These are phyloP conservation scores for Neurospora sp. DNA, from an alignment of 495 filamentous ascomycete genomes.

Conservation along the genomic window DNA sequence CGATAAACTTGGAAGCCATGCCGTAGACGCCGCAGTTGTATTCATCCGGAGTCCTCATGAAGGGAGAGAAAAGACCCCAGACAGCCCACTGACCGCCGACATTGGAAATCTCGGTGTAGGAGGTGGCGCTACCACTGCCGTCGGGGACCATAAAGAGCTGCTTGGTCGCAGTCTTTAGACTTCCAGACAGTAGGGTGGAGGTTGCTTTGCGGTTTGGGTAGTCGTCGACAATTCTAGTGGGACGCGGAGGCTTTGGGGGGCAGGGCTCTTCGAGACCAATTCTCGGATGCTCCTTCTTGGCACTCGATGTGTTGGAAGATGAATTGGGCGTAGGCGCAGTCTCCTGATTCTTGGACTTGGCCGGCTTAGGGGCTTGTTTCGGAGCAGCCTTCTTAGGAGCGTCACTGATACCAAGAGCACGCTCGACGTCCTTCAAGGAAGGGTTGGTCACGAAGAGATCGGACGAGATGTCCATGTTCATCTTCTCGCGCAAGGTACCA, in stretches of 20 bases:
- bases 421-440: conserved; percentile 38
- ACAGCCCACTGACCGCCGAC: conserved; percentile 42
- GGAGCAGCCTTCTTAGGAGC: conserved; percentile 25
- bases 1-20: conserved; percentile 46
- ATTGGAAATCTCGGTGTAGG: conserved; percentile 46
- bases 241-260: conserved; percentile 25
- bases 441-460: conserved; percentile 40
- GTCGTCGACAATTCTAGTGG: conserved; percentile 48
- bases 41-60: conserved; percentile 45
- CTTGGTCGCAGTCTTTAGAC: conserved; percentile 46
- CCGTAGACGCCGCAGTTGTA: conserved; percentile 46
- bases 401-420: conserved; percentile 31
- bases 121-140: conserved; percentile 59
- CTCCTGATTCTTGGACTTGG: conserved; percentile 13
- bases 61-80: conserved; percentile 59
- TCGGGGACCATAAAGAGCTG: conserved; percentile 68
- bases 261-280: conserved; percentile 24
- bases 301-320: background rate
- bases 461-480: conserved; percentile 33
- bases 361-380: conserved; percentile 20
- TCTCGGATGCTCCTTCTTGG: conserved; percentile 11
- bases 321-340: conserved; percentile 15
- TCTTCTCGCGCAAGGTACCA: conserved; percentile 49
- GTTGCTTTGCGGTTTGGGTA: conserved; percentile 58
- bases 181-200: conserved; percentile 54